These are phyloP conservation scores for Paramyrothecium sp. DNA, from an alignment of 2,329 filamentous ascomycete species.

Conservation along the genomic window DNA sequence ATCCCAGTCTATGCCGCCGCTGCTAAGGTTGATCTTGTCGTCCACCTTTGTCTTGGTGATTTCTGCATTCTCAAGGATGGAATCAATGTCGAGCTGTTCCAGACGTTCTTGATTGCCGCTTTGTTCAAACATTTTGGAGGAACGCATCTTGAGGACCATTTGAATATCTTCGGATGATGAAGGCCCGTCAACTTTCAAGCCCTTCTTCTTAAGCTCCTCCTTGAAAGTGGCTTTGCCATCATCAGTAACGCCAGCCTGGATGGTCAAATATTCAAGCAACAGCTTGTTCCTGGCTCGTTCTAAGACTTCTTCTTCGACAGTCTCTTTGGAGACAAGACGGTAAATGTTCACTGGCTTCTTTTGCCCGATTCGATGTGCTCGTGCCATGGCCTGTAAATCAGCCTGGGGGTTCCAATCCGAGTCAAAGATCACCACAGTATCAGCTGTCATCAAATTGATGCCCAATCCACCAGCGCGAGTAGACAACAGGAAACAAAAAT, in stretches of 20 bases:
- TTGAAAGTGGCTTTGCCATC: slow-evolving; percentile 80
- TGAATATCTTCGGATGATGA: slow-evolving; percentile 94
- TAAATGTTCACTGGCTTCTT: slow-evolving; percentile 96
- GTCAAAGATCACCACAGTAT: slow-evolving; percentile 96
- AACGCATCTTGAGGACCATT: slow-evolving; percentile 92
- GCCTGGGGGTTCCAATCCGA: slow-evolving; percentile 99
- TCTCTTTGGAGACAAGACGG: slow-evolving; percentile 94
- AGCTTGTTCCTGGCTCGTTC: slow-evolving; percentile 97
- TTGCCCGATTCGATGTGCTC: slow-evolving; percentile 96
- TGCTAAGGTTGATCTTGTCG: slow-evolving; percentile 86
- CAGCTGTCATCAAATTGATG: slow-evolving; percentile 98
- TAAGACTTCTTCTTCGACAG: slow-evolving; percentile 95
- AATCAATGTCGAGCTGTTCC: slow-evolving; percentile 96
- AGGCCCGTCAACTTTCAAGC: slow-evolving; percentile 72
- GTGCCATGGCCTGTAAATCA: slow-evolving; percentile 96
- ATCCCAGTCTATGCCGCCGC: slow-evolving; percentile 80
- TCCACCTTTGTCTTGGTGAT: slow-evolving; percentile 95
- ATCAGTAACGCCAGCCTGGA: slow-evolving; percentile 94
- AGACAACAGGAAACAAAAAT: slow-evolving; percentile 94
- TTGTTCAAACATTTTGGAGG: slow-evolving; percentile 99
- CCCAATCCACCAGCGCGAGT: slow-evolving; percentile 96
- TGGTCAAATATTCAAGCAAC: slow-evolving; percentile 94
- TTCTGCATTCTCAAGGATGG: slow-evolving; percentile 94
- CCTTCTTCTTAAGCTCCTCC: slow-evolving; percentile 76
- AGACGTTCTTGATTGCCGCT: slow-evolving; percentile 94